Conservation (phyloP, 31 red algal genomes). For the Odonthalia washingtoniensis region DNA sequence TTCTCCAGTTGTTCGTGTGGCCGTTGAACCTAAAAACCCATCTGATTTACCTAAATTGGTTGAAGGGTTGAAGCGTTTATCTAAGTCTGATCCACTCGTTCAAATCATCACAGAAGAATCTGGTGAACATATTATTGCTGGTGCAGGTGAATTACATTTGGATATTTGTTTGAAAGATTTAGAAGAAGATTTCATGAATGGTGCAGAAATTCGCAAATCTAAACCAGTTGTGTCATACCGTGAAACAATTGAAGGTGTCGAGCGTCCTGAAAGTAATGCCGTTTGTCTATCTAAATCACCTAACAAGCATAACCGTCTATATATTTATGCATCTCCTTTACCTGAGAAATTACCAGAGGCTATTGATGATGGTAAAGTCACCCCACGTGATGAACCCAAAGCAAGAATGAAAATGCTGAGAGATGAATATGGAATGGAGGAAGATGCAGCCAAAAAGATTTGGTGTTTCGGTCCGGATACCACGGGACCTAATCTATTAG, state of each 20-base stretch:
- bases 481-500: slow-evolving; percentile 92
- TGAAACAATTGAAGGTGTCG: slow-evolving; percentile 93
- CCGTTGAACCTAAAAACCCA: slow-evolving; percentile 99
- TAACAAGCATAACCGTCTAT: slow-evolving; percentile 99
- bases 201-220: slow-evolving; percentile 93
- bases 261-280: slow-evolving; percentile 70
- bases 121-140: slow-evolving; percentile 99
- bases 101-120: slow-evolving; percentile 93
- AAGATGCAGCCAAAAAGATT: slow-evolving; percentile 95
- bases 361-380: slow-evolving; percentile 98
- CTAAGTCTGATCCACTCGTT: slow-evolving; percentile 99
- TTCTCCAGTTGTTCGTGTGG: slow-evolving; percentile 98
- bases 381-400: slow-evolving; percentile 96
- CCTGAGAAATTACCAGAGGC: slow-evolving; percentile 83
- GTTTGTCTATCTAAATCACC: slow-evolving; percentile 97
- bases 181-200: slow-evolving; percentile 99
- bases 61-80: slow-evolving; percentile 97
- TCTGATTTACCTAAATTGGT: slow-evolving; percentile 97
- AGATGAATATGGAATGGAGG: slow-evolving; percentile 91
- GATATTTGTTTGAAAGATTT: slow-evolving; percentile 99
- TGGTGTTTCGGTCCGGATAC: slow-evolving; percentile 99
- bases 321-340: slow-evolving; percentile 94
- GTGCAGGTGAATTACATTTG: slow-evolving; percentile 95
- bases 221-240: slow-evolving; percentile 98
- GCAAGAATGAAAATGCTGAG: slow-evolving; percentile 79